Percentiles rank a stretch among this genome's conserved stretches.
Evolutionary conservation across 768 basidiomycete genomes (phyloP).

Genomic region (Lentinula sp.): DNA sequence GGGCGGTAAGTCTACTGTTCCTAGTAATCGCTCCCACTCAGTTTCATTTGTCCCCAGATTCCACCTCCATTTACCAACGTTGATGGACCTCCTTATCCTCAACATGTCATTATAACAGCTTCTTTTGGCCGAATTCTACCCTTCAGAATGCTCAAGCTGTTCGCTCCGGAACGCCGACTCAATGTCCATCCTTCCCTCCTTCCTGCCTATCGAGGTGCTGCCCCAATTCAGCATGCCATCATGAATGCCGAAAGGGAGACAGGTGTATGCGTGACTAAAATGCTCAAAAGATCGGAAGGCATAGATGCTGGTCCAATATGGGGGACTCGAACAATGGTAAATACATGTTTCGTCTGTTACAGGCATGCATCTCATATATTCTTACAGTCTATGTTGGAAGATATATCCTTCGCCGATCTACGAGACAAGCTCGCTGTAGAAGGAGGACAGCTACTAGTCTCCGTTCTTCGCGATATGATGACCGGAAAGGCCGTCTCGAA

Average conservation of each 20-base stretch:
- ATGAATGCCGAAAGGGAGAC: conserved; percentile 61
- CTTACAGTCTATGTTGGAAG: conserved; percentile 44
- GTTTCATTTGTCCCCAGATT: conserved; percentile 17
- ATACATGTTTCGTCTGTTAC: conserved; percentile 14
- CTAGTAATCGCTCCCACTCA: background rate
- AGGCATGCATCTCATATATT: background rate
- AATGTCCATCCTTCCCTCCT: conserved; percentile 91
- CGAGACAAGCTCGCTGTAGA: conserved; percentile 50
- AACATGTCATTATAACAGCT: conserved; percentile 74
- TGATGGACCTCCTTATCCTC: conserved; percentile 19
- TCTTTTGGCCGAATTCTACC: conserved; percentile 90
- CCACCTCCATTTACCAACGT: conserved; percentile 29
- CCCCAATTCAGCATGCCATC: conserved; percentile 83
- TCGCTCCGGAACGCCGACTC: conserved; percentile 52
- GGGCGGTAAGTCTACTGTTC: conserved; percentile 43
- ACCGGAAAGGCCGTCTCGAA: conserved; percentile 37
- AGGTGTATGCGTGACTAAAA: conserved; percentile 78
- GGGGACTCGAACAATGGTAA: conserved; percentile 47
- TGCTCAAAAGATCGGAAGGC: conserved; percentile 61
- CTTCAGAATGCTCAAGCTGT: conserved; percentile 49
- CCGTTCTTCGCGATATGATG: conserved; percentile 60
- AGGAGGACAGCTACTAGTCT: conserved; percentile 70
- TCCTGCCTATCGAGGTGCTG: conserved; percentile 83
- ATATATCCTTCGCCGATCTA: conserved; percentile 47
- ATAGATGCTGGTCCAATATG: conserved; percentile 79